Evolutionary conservation across 805 yeast species (phyloP).

Genomic region (Candida schatavii): DNA sequence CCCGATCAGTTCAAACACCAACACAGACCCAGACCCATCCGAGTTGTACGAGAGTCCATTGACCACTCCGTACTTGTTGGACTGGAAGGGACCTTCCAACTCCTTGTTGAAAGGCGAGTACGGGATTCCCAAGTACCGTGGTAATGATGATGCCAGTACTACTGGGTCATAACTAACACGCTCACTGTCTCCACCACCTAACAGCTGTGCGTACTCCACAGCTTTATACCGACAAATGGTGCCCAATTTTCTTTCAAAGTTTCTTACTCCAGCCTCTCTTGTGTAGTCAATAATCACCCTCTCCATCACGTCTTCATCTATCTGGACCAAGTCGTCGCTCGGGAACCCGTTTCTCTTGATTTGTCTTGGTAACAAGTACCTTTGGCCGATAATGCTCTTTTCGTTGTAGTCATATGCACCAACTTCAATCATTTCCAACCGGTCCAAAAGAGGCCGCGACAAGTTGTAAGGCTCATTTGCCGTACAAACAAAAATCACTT

Average conservation of each 20-base stretch:
- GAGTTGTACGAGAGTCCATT: conserved; percentile 87
- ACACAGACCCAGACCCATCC: conserved; percentile 80
- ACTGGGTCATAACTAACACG: conserved; percentile 28
- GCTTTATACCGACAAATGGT: conserved; percentile 80
- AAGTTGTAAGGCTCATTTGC: conserved; percentile 74
- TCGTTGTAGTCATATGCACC: conserved; percentile 80
- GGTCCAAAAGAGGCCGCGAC: conserved; percentile 74
- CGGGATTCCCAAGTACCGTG: conserved; percentile 69
- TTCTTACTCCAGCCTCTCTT: conserved; percentile 83
- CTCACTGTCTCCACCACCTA: conserved; percentile 14
- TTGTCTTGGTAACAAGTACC: conserved; percentile 74
- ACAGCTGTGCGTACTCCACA: conserved; percentile 53
- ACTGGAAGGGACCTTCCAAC: conserved; percentile 38
- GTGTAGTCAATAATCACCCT: conserved; percentile 68
- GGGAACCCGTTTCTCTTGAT: conserved; percentile 63
- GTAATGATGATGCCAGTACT: conserved; percentile 55
- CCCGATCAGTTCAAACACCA: conserved; percentile 75
- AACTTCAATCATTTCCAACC: conserved; percentile 78
- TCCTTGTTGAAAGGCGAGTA: conserved; percentile 36
- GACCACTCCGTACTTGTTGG: conserved; percentile 68
- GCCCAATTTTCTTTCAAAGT: conserved; percentile 71
- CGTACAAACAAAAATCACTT: conserved; percentile 79
- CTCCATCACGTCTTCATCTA: conserved; percentile 55
- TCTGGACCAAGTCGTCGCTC: conserved; percentile 30
- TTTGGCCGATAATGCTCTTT: conserved; percentile 67